phyloP scores from a whole-genome alignment of 2,329 filamentous ascomycete species.

The Blumeria hordei region DNA sequence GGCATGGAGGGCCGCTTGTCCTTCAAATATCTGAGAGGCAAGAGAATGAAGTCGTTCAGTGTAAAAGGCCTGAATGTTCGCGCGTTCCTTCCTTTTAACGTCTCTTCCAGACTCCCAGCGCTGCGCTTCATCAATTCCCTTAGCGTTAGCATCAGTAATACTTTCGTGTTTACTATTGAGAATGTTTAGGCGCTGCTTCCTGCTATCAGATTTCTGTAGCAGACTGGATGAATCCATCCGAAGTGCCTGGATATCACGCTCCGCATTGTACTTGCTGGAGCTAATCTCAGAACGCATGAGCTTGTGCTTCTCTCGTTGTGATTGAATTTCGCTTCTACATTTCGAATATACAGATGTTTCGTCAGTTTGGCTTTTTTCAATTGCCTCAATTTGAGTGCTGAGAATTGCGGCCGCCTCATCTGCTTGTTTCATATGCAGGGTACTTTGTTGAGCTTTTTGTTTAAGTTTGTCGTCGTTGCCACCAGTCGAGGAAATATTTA shows the following conservation, averaged over 20 bases:
- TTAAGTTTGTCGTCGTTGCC: constrained; percentile 53
- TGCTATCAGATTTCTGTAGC: constrained; percentile 47
- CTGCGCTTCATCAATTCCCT: constrained; percentile 20
- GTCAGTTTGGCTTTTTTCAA: constrained; percentile 38
- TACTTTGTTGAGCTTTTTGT: constrained; percentile 53
- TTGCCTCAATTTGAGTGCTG: constrained; percentile 33
- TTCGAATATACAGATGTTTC: constrained; percentile 29
- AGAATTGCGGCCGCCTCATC: constrained; percentile 32
- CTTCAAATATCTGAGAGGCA: constrained; percentile 5
- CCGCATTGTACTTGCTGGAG: constrained; percentile 33
- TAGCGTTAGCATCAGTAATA: constrained; percentile 40
- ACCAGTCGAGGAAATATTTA: constrained; percentile 41
- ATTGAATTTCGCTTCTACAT: constrained; percentile 28
- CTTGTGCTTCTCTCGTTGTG: constrained; percentile 22
- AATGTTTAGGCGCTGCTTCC: constrained; percentile 44
- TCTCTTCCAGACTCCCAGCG: constrained; percentile 12
- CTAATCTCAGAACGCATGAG: constrained; percentile 28
- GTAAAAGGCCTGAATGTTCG: constrained; percentile 9
- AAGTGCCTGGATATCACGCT: constrained; percentile 35
- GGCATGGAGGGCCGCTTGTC: constrained; percentile 3
- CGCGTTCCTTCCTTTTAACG: constrained; percentile 10
- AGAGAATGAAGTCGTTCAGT: constrained; percentile 8
- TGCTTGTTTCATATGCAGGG: constrained; percentile 44
- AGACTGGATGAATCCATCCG: constrained; percentile 38
- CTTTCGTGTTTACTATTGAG: constrained; percentile 48